A percentile compares a stretch with the other conserved stretches of the same genome.
These are phyloP conservation scores for Geosiphon pyriformis DNA, from an alignment of 192 early-diverging fungal genomes.

Conservation along the genomic window DNA sequence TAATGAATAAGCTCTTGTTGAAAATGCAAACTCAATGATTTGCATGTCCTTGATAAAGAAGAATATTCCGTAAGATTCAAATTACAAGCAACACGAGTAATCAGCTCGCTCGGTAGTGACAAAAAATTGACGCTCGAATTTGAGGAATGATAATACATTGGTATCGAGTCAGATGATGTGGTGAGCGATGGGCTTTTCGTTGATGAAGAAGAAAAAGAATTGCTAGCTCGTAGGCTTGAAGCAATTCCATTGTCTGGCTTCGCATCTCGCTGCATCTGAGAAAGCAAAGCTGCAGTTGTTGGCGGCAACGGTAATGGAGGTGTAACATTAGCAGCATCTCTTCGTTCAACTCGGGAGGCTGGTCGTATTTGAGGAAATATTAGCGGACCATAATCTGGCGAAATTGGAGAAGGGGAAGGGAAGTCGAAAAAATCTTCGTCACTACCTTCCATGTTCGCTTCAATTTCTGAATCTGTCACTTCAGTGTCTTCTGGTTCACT, in stretches of 20 bases:
- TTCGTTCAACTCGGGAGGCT: not conserved
- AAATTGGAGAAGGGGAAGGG: too few relatives aligned
- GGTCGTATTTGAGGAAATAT: not conserved
- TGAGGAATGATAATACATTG: not conserved
- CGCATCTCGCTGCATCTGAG: not conserved
- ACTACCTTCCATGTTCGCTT: not conserved
- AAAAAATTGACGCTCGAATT: conserved; percentile 9
- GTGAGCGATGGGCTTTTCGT: not conserved
- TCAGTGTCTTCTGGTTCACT: not conserved
- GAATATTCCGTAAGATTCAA: conserved; percentile 35
- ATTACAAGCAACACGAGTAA: conserved; percentile 27
- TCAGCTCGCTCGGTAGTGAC: conserved; percentile 32
- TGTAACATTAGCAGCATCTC: not conserved
- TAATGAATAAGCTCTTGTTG: conserved; percentile 36
- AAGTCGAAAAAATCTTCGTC: not conserved
- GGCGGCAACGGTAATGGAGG: not conserved
- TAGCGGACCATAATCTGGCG: not conserved
- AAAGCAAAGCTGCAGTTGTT: not conserved
- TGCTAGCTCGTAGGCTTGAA: not conserved
- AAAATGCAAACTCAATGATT: conserved; percentile 25
- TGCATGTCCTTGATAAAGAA: conserved; percentile 29
- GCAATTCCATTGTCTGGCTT: not conserved
- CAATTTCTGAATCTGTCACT: not conserved
- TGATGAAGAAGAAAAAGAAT: not conserved
- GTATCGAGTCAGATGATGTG: not conserved